Evolutionary conservation across 805 yeast species (phyloP), one percentile per base, ranked within the genome.

Genomic region (Komagataella pastoris): DNA sequence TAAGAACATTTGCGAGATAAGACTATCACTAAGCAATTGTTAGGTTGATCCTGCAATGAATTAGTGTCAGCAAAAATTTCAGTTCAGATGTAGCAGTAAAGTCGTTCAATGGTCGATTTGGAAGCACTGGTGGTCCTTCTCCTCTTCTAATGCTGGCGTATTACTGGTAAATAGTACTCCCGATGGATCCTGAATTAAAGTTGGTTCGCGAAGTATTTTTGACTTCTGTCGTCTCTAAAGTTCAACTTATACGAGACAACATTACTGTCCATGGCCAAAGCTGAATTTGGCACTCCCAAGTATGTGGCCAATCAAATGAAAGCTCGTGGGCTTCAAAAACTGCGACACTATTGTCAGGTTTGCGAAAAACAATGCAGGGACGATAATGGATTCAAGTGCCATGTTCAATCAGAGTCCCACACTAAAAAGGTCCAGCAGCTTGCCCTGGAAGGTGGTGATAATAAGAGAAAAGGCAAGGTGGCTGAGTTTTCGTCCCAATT

Each of bases 361-460:
- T 93, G 99, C 61, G 79, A 76, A 62, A 88, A 91, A 61, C 99
- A 93, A 67, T 90, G 98, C 64, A 71, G 97, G 52, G 99, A 95
- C 64, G 95, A 86, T 55, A 91, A 93, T 67, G 99, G 99, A 23
- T 93, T 86, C 71, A 84, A 85, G 59, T 85, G 91, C 59, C 99
- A 93, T 64, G 74, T 83, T n/a, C 73, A 75, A 55, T 81, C 95
- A n/a, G 88, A 86, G 47, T 72, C 85, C 1, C 99, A 93, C 62
- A 65, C 76, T 48, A 76, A 78, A 17, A 78, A 77, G 50, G 76
- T 85, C 47, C 65, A 73, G 17, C 70, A 73, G 4, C 64, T 79
- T 5, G 74, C 75, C 0, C 67, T 70, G 6, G 66, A 65, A 12
- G 76, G 79, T 17, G 40, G 40, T 10, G 40, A 30, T 30, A 10